Base-by-base conservation (phyloP, 176 grass and related monocot species). In the Phoenix dactylifera region DNA sequence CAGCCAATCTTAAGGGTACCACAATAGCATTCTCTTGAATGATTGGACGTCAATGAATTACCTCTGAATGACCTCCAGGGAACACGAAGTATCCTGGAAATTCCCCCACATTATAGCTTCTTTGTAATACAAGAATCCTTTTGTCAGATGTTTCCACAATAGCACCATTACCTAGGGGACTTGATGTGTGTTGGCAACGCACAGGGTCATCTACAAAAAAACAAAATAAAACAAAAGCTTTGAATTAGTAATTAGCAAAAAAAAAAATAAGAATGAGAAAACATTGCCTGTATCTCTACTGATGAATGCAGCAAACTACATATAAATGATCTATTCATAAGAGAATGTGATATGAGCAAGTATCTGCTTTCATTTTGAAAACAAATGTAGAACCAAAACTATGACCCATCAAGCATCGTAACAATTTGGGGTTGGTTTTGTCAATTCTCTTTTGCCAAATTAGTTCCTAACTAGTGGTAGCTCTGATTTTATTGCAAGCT, bases 1-100 rank as follows among this genome's bases (percentile, higher is more conserved):
- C 7, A 14, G 35, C 9, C 35, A 12, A 44, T 14, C 35, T 44
- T 44, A 44, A 44, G 9, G 7, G 1, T 44, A 44, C 35, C 35
- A 12, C 2, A 12, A 9, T 2, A 44, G 35, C 1, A 44, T 44
- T 14, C 1, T 44, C 35, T 44, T 12, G 10, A 44, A 12, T 44
- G 35, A 2, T 44, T 14, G 35, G 35, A 44, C 2, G 1, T 44
- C 35, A 44, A 14, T 44, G 35, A 7, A 44, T 76, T 83, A 97
- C 93, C 93, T 97, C 93, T 0, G 93, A 85, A 52, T 97, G 93
- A 17, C 93, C 93, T 70, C 93, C 93, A 28, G 84, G 93, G 57
- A 97, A 97, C 83, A 97, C 93, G 70, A 63, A 91, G 63, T 83
- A 85, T 32, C 87, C 84, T 58, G 93, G 84, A 80, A 88, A 97